Evolutionary conservation across 306 rosid species (phyloP), one percentile per base, ranked within the genome.

Genomic region (Neltuma alba): DNA sequence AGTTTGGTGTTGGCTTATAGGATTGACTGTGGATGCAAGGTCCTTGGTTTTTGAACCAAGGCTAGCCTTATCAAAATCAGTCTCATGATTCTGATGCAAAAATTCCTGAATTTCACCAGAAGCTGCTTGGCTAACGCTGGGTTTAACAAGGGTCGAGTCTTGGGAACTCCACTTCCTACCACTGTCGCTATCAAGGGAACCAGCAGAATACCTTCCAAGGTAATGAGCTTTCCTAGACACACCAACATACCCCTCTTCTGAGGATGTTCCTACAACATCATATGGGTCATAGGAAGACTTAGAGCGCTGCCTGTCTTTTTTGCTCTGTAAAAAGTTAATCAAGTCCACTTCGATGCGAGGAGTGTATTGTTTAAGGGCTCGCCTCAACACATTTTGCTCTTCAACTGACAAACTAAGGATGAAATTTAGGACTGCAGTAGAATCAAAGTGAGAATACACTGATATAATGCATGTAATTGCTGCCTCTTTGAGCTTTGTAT

Each of bases 331-430:
- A 80, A 85, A 96, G 90, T 87, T 96, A 90, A 96, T 86, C 68
- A 96, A 88, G 86, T 96, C 99, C 74, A 96, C 99, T 86, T 96
- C 99, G 76, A 96, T 96, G 84, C 99, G 99, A 82, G 99, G 99
- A 68, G 99, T 96, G 67, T 82, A 79, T 77, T 96, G 99, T 82
- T 96, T 96, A 38, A 96, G 89, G 52, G 99, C 98, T 80, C 99
- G 93, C 87, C 99, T 90, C 89, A 96, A 79, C 54, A 93, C 88
- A 92, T 93, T 96, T 76, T 96, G 99, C 73, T 96, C 99, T 84
- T 96, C 99, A 83, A 96, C 96, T 27, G 99, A 91, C 83, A 96
- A 88, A 84, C 97, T 89, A 72, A 93, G 91, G 83, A 96, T 96
- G 82, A 85, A 96, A 89, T 93, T 93, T 83, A 96, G 86, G 83